Evolutionary conservation across 2,329 filamentous ascomycete species (phyloP).

Genomic region (Ceratocystis papillata): DNA sequence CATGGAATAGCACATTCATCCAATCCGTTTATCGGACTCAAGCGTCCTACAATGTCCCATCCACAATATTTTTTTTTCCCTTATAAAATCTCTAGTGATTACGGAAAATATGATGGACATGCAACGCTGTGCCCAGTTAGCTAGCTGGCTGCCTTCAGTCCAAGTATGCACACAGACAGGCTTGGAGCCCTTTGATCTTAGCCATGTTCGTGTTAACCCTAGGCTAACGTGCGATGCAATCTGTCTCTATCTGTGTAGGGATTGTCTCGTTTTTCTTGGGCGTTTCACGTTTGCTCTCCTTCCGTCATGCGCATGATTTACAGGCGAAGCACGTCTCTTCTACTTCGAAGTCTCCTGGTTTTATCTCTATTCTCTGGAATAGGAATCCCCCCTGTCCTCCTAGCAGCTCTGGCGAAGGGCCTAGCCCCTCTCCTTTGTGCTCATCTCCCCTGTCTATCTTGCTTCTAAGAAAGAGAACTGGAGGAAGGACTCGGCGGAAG

Average conservation of each 20-base stretch:
- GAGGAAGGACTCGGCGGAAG: not conserved
- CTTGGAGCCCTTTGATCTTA: not conserved
- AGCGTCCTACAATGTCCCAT: too few species aligned
- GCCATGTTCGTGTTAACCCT: not conserved
- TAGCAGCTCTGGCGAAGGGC: not conserved
- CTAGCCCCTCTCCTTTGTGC: not conserved
- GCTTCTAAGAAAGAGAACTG: not conserved
- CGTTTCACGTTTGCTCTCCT: slow-evolving; percentile 1
- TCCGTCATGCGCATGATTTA: not conserved
- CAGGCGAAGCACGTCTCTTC: not conserved
- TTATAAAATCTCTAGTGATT: too few species aligned
- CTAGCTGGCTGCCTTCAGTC: too few species aligned
- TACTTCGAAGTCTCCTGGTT: not conserved
- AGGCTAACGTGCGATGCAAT: not conserved
- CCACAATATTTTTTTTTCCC: too few species aligned
- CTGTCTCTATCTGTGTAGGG: not conserved
- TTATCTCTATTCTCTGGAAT: not conserved
- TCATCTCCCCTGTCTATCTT: too few species aligned
- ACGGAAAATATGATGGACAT: too few species aligned
- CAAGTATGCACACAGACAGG: too few species aligned
- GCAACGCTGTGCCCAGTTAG: too few species aligned
- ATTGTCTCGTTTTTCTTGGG: not conserved
- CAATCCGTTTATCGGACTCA: too few species aligned
- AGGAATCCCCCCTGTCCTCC: not conserved
- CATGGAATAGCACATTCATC: too few species aligned